Conservation (phyloP, 257 asterid species). For the Ligustrum vulgare region DNA sequence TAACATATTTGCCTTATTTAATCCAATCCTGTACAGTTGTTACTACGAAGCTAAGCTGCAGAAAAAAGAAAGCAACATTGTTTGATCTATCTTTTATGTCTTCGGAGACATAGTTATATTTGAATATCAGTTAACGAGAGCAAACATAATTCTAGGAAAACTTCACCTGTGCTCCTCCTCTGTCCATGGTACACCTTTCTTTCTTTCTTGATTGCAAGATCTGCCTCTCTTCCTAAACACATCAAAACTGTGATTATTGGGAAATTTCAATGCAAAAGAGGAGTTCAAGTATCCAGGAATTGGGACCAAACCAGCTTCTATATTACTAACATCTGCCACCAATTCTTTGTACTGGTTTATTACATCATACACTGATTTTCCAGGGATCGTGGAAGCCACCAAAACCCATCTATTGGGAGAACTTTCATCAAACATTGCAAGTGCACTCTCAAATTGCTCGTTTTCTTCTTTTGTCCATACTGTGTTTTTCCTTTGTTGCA, state of each 20-base stretch:
- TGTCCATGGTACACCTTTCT: conserved; percentile 86
- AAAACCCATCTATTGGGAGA: conserved; percentile 68
- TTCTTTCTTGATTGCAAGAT: conserved; percentile 60
- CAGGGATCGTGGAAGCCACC: conserved; percentile 70
- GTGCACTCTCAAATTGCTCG: conserved; percentile 71
- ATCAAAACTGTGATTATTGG: conserved; percentile 40
- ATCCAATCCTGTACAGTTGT: background rate
- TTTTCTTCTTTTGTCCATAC: conserved; percentile 81
- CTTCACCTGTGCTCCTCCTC: conserved; percentile 80
- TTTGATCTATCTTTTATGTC: background rate
- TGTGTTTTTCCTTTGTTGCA: conserved; percentile 34
- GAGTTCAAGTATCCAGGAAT: conserved; percentile 52
- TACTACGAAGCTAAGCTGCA: background rate
- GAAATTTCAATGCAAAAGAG: conserved; percentile 46
- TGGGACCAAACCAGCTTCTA: conserved; percentile 78
- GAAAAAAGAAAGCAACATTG: background rate
- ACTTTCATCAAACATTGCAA: conserved; percentile 64
- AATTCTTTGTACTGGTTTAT: conserved; percentile 62
- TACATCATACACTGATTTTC: conserved; percentile 72
- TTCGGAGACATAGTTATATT: background rate
- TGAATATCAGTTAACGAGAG: background rate
- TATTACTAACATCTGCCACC: conserved; percentile 65
- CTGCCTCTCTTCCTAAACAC: conserved; percentile 52
- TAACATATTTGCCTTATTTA: background rate
- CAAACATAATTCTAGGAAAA: background rate